A percentile compares a stretch with the other conserved stretches of the same genome.
These are phyloP conservation scores for Scutellaria baicalensis DNA, from an alignment of 257 asterid species.

Conservation along the genomic window DNA sequence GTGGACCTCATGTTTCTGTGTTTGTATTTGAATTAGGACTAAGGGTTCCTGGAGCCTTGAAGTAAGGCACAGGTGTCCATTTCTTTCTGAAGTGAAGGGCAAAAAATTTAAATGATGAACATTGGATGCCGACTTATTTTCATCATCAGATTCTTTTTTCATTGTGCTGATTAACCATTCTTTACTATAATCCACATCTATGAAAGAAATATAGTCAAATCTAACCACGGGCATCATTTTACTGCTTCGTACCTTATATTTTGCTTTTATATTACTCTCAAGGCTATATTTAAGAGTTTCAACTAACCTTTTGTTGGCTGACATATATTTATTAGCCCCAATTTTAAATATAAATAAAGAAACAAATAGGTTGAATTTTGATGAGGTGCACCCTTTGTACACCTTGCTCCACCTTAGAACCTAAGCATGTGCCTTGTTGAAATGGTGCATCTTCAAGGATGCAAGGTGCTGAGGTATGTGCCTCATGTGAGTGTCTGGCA, in stretches of 20 bases:
- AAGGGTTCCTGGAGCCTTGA: no score
- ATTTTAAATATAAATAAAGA: not conserved
- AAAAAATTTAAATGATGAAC: not conserved
- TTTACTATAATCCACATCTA: not conserved
- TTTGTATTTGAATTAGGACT: conserved; percentile 1
- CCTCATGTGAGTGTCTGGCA: not conserved
- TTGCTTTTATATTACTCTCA: not conserved
- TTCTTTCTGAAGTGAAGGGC: no score
- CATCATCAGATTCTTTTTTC: not conserved
- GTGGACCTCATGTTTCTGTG: not conserved
- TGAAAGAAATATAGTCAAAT: not conserved
- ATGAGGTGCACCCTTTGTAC: not conserved
- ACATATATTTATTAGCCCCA: not conserved
- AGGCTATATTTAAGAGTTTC: not conserved
- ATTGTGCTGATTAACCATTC: not conserved
- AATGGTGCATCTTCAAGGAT: not conserved
- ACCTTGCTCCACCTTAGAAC: not conserved
- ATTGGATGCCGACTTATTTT: not conserved
- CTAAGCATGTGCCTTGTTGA: not conserved
- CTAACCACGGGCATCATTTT: not conserved
- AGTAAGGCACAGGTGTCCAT: no score
- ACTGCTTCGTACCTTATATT: not conserved
- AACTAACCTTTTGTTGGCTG: not conserved
- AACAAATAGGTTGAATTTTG: not conserved
- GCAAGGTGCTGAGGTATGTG: not conserved